A percentile compares a stretch with the other conserved stretches of the same genome.
Conservation (phyloP, 2,329 filamentous ascomycete species). For the Ceratocystis cubensis region DNA sequence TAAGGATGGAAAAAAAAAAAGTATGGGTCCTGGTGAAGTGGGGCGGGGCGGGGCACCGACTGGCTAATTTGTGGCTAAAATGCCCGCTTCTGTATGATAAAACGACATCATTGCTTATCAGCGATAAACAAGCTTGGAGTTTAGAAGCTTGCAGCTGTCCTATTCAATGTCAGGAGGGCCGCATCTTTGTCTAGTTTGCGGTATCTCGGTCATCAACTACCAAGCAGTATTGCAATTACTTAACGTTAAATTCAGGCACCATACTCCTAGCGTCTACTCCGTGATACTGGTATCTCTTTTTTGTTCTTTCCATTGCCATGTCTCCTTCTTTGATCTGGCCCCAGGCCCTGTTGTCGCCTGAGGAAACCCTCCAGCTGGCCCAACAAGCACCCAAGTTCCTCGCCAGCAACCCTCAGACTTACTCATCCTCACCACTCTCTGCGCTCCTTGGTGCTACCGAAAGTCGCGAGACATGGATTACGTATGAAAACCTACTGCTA, state of each 20-base stretch:
- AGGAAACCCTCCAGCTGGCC: conserved; percentile 44
- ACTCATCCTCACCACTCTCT: conserved; percentile 41
- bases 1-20: neutral
- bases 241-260: neutral
- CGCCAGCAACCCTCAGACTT: conserved; percentile 39
- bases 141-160: conserved; percentile 5
- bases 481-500: conserved; percentile 76
- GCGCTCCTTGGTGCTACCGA: conserved; percentile 49
- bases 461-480: conserved; percentile 67
- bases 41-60: neutral
- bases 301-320: conserved; percentile 29
- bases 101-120: conserved; percentile 12
- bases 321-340: conserved; percentile 43
- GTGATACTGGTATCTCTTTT: neutral
- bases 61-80: conserved; percentile 8
- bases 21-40: conserved; percentile 6
- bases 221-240: neutral
- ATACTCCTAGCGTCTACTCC: neutral
- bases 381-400: conserved; percentile 48
- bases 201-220: neutral
- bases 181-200: neutral
- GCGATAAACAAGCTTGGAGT: conserved; percentile 4
- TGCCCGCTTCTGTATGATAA: neutral
- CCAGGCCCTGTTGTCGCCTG: conserved; percentile 43
- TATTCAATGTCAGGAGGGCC: neutral